Evolutionary conservation across 805 yeast genomes (phyloP), one percentile per base, ranked within the genome.

Genomic region (Candida sanyiensis): DNA sequence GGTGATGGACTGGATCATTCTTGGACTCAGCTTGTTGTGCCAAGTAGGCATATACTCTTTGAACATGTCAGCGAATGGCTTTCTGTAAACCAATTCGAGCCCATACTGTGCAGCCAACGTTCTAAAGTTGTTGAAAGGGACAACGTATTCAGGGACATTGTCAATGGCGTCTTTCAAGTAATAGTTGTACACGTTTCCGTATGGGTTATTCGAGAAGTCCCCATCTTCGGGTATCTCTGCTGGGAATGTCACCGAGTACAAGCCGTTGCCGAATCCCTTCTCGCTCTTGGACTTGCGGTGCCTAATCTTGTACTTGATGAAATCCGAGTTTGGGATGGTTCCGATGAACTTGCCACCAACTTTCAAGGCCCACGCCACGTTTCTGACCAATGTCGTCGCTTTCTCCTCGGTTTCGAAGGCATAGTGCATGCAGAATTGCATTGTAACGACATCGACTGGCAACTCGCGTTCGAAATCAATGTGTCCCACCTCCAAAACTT

Each of bases 141-240:
- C 96, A 6, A 93, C 94, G 54, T 83, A 93, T 56, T 93, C 99
- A 0, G 97, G 97, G 18, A 93, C 96, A 52, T 93, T 81, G 45
- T 87, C 96, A 35, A 93, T 90, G 0, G 99, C 98, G 63, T 93
- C 98, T 47, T 79, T 79, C 42, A 93, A 64, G 63, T 69, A 85
- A 57, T 84, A 93, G 38, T 75, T 76, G 59, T 93, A 93, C 51
- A 75, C 70, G 59, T 89, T 83, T 0, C 98, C 99, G 56, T 67
- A 87, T 0, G 93, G 84, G 20, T 32, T 35, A 1, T 80, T 73
- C 8, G 76, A 64, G 54, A 85, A 86, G 34, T 73, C 76, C 2
- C 90, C 88, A 49, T 77, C 82, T 35, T 64, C 65, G n/a, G 94
- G 90, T 0, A 88, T 87, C 22, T 72, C 77, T 15, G 81, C 65